phyloP scores from a whole-genome alignment of 83 land plant genomes.

The Picea mariana region DNA sequence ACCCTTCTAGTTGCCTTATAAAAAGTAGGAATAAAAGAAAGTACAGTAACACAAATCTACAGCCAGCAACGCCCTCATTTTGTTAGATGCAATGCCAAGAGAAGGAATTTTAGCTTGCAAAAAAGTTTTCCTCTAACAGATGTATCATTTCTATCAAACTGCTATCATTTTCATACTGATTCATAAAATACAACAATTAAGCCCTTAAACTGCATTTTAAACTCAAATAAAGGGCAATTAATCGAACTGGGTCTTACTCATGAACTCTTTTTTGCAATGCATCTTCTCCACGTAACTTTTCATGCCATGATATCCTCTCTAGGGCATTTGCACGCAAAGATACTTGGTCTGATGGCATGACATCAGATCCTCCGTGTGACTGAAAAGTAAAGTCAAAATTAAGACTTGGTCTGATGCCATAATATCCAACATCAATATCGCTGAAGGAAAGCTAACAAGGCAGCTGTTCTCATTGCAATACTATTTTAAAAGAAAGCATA shows the following conservation, averaged over 20 bases:
- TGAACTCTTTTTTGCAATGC: slow-evolving; percentile 93
- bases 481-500: slow-evolving; percentile 18
- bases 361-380: slow-evolving; percentile 51
- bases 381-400: slow-evolving; percentile 20
- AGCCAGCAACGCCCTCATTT: not conserved
- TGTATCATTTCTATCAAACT: not conserved
- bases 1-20: not conserved
- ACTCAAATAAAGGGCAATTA: not conserved
- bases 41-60: not conserved
- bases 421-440: not conserved
- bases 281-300: slow-evolving; percentile 76
- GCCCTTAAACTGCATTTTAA: not conserved
- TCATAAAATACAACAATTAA: not conserved
- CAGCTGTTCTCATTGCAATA: not conserved
- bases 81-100: not conserved
- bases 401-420: not conserved
- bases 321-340: slow-evolving; percentile 73
- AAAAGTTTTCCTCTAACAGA: not conserved
- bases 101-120: not conserved
- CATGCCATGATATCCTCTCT: slow-evolving; percentile 95
- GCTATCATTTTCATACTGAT: not conserved
- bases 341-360: slow-evolving; percentile 69
- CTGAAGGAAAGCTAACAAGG: not conserved
- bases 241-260: slow-evolving; percentile 60
- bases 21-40: not conserved